A percentile compares a stretch with the other conserved stretches of the same genome.
Conservation (phyloP, 192 early-diverging fungal genomes). For the Dissophora globulifera region DNA sequence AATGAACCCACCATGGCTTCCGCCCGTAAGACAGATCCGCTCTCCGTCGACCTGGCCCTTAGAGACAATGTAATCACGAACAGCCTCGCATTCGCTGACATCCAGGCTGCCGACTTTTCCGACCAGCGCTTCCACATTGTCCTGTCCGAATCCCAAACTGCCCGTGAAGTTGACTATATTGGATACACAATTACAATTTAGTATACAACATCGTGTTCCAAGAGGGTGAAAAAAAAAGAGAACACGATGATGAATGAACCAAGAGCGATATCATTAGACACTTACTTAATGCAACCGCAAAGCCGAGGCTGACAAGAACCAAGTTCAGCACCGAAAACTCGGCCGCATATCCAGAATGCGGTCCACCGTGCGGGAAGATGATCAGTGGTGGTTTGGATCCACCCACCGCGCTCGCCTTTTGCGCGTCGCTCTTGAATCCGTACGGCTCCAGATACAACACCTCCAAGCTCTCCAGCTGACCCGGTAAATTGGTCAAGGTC, state of each 20-base stretch:
- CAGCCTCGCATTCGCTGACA: slow-evolving; percentile 70
- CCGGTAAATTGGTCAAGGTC: slow-evolving; percentile 42
- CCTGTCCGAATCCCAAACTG: slow-evolving; percentile 82
- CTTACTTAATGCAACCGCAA: slow-evolving; percentile 56
- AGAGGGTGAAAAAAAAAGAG: neutral
- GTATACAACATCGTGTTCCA: too few relatives aligned
- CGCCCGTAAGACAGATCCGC: slow-evolving; percentile 71
- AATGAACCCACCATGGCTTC: slow-evolving; percentile 79
- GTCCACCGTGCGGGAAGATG: slow-evolving; percentile 85
- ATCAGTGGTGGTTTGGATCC: slow-evolving; percentile 66
- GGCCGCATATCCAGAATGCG: slow-evolving; percentile 67
- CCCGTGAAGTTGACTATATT: slow-evolving; percentile 80
- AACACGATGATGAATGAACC: slow-evolving; percentile 1
- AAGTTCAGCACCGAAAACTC: slow-evolving; percentile 59
- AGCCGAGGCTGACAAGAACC: slow-evolving; percentile 68
- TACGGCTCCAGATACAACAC: slow-evolving; percentile 47
- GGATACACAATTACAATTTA: too few relatives aligned
- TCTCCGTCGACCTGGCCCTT: slow-evolving; percentile 57
- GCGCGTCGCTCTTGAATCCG: slow-evolving; percentile 16
- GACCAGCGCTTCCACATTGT: slow-evolving; percentile 67
- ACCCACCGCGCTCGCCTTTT: slow-evolving; percentile 25
- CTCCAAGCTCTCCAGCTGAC: slow-evolving; percentile 52
- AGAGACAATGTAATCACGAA: slow-evolving; percentile 53
- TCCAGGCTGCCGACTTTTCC: slow-evolving; percentile 75
- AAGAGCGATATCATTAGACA: neutral